Evolutionary conservation across 2,329 filamentous ascomycete species (phyloP).

Genomic region (Ophiocordyceps camponoti-floridani): DNA sequence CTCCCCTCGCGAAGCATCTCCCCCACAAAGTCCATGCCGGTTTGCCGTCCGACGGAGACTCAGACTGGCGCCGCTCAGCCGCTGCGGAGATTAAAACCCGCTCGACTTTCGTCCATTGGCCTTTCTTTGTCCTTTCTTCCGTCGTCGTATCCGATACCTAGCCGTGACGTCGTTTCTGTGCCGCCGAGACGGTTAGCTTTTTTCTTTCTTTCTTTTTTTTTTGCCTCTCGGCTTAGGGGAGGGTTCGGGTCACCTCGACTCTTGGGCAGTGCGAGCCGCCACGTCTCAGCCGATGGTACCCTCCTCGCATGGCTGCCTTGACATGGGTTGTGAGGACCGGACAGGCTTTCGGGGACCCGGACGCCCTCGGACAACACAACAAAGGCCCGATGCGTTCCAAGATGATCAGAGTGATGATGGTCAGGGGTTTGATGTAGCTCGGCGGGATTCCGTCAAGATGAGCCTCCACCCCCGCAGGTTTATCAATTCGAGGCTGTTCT

Average conservation of each 20-base stretch:
- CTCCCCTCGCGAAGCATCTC: no score
- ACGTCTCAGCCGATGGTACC: background rate
- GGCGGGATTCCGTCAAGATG: background rate
- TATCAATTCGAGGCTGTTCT: no score
- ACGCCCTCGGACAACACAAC: no score
- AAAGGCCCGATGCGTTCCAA: no score
- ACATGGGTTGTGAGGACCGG: no score
- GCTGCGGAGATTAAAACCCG: background rate
- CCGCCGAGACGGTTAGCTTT: background rate
- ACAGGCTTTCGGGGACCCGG: no score
- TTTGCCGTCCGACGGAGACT: background rate
- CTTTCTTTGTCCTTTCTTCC: background rate
- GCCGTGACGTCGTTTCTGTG: background rate
- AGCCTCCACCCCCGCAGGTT: background rate
- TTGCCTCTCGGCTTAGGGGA: background rate
- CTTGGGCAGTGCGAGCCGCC: background rate
- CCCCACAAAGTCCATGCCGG: background rate
- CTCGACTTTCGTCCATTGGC: no score
- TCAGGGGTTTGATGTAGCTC: background rate
- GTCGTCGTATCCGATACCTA: background rate
- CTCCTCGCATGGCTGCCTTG: background rate
- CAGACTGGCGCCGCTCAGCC: background rate
- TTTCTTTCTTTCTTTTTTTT: background rate
- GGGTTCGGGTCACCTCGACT: background rate
- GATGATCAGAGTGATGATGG: background rate